Percentiles rank a stretch among this genome's conserved stretches.
These are phyloP conservation scores for Fusarium sambucinum DNA, from an alignment of 2,329 filamentous ascomycete genomes.

Conservation along the genomic window DNA sequence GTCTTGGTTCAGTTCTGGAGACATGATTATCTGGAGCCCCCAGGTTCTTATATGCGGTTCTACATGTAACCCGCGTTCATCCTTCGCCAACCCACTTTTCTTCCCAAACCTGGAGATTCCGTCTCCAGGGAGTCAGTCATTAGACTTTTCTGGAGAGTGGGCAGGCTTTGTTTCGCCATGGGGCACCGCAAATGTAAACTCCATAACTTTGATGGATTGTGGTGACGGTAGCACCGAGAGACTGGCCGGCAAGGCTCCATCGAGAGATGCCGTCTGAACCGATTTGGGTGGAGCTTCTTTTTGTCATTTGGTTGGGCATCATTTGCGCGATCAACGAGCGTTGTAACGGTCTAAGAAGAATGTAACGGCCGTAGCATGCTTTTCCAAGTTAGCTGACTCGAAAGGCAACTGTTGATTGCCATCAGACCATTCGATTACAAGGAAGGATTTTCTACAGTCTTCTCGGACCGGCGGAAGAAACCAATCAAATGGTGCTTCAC, in stretches of 20 bases:
- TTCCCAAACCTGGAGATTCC: constrained; percentile 20
- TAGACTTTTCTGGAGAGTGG: constrained; percentile 36
- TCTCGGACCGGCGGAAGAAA: constrained; percentile 19
- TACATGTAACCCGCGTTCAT: constrained; percentile 7
- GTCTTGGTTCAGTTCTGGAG: not conserved
- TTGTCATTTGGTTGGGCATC: constrained; percentile 9
- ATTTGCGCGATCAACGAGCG: constrained; percentile 21
- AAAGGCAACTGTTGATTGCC: constrained; percentile 1
- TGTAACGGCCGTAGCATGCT: constrained; percentile 16
- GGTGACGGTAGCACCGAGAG: constrained; percentile 45
- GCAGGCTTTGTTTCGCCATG: constrained; percentile 25
- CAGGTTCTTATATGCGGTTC: constrained; percentile 31
- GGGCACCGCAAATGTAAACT: constrained; percentile 30
- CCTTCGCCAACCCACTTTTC: constrained; percentile 8
- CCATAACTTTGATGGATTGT: constrained; percentile 19
- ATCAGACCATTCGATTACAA: constrained; percentile 26
- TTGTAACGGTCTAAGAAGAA: not conserved
- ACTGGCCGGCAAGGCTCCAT: constrained; percentile 42
- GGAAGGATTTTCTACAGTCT: not conserved
- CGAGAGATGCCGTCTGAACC: constrained; percentile 37
- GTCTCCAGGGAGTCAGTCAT: constrained; percentile 9
- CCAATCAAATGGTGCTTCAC: constrained; percentile 6
- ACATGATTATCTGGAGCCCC: constrained; percentile 20
- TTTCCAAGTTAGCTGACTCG: constrained; percentile 13
- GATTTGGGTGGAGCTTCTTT: constrained; percentile 19